Base-by-base conservation (phyloP, 208 protist species). In the Leishmania tropica region DNA sequence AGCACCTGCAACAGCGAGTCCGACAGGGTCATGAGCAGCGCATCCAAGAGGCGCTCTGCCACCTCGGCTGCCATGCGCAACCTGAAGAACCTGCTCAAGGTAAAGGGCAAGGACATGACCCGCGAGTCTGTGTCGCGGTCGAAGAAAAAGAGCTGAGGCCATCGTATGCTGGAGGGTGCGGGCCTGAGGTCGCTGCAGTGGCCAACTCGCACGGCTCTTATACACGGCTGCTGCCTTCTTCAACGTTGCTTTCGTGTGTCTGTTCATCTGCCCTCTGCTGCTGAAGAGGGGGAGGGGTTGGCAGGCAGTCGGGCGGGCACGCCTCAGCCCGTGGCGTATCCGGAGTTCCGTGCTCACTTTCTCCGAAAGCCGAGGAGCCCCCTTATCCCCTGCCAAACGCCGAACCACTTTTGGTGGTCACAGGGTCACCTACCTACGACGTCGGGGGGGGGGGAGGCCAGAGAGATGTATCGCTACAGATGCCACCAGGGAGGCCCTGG, bases 31-130 rank as follows among this genome's bases (percentile, higher is more conserved):
- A 19, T 83, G 64, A 86, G 73, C 71, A 21, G 45, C 19, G 58
- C 67, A 3, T 15, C 51, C 40, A 45, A 35, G 54, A 56, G 56
- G 31, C 72, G 74, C 24, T 47, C 47, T 35, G 67, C 56, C 42
- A 58, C 56, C 15, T 79, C 75, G 28, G 62, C 62, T 10, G 65
- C 78, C 45, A 72, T 81, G 67, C 83, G 80, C 28, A 83, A 82
- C 71, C 24, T 89, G 72, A 81, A 77, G 70, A 76, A 60, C 47
- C 45, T 85, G 68, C 78, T 91, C 42, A 91, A 91, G 72, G 21
- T 85, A 3, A 91, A 91, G 71, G 88, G 88, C 53, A 83, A 83
- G 53, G 88, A 91, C 65, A 88, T 91, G 85, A 84, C 77, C 24
- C 82, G 79, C 13, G 81, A 86, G 75, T 86, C 83, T 37, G 83